Conservation (phyloP, 2,329 filamentous ascomycete genomes). For the Pseudocercospora fijiensis region DNA sequence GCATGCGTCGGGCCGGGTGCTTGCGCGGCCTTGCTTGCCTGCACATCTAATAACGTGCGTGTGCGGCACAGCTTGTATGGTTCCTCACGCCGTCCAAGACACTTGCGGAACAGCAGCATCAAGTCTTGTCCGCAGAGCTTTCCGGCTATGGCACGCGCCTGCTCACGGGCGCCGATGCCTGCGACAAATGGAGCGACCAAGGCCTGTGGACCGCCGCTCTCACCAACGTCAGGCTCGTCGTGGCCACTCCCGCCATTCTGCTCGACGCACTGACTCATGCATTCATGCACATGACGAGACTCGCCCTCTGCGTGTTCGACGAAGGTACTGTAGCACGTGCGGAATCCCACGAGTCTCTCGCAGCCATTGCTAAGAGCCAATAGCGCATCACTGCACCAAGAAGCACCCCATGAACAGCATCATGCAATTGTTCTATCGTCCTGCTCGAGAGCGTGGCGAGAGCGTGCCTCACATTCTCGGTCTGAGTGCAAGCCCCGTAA, state of each 20-base stretch:
- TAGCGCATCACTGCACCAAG: conserved; percentile 71
- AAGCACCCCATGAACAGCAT: conserved; percentile 66
- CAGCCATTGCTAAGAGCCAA: neutral
- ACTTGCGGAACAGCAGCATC: conserved; percentile 48
- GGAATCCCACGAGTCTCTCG: neutral
- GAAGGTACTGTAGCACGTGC: conserved; percentile 64
- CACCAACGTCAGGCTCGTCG: conserved; percentile 64
- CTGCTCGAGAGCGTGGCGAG: conserved; percentile 37
- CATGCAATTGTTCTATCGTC: conserved; percentile 70
- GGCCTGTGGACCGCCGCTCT: conserved; percentile 67
- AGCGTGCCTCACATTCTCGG: conserved; percentile 68
- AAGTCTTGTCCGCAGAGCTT: conserved; percentile 39
- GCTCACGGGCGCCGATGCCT: conserved; percentile 65
- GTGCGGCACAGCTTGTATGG: conserved; percentile 43
- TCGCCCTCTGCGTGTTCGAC: conserved; percentile 76
- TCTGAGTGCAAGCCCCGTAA: conserved; percentile 70
- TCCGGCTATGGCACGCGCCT: conserved; percentile 58
- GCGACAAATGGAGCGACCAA: conserved; percentile 71
- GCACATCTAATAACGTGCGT: conserved; percentile 3
- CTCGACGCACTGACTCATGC: conserved; percentile 71
- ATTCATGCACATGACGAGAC: conserved; percentile 63
- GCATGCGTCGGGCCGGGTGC: neutral
- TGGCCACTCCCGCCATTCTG: conserved; percentile 75
- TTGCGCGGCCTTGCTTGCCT: neutral
- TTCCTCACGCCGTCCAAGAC: conserved; percentile 49